Evolutionary conservation across 2,329 filamentous ascomycete species (phyloP), one percentile per base, ranked within the genome.

Genomic region (Calonectria hongkongensis): DNA sequence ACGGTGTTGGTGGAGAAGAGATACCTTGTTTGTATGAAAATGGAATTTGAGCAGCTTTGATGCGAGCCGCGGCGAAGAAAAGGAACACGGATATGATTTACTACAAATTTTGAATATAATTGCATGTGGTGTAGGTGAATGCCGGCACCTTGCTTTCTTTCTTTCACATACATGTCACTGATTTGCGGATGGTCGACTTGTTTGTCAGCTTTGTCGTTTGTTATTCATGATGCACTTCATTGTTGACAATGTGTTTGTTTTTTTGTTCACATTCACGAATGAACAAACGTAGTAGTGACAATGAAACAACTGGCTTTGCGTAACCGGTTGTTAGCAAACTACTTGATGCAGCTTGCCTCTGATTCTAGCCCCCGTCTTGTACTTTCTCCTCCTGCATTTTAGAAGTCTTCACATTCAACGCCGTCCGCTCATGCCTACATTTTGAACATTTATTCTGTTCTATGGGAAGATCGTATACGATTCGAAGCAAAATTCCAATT

Each of bases 1-100:
- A 27, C 62, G 78, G 79, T 75, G 79, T 80, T 79, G 68, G 63
- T 68, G 74, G 69, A 66, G 70, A 28, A 75, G 70, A 80, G 71
- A 80, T 79, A 78, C 73, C 75, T 79, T 64, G 70, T 58, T 76
- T 78, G 70, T 76, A 72, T 56, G 56, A 67, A 68, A 43, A 67
- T 63, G 63, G 43, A 39, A 56, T 60, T 71, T 66, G 28, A 30
- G 45, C 50, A 63, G 51, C 50, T 56, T 56, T 66, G 66, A 71
- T 72, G 74, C 66, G 71, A 48, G 58, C 28, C 45, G 28, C 27
- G 30, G 25, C 50, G 58, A 66, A 62, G 41, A 72, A 69, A 66
- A 76, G 66, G 75, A 54, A 66, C 33, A 25, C 36, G 41, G 51
- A 58, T 25, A 65, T 36, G 39, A 66, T 12, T 60, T 41, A 16